phyloP scores from a whole-genome alignment of 805 yeast species.

The Ogataea zsoltii region DNA sequence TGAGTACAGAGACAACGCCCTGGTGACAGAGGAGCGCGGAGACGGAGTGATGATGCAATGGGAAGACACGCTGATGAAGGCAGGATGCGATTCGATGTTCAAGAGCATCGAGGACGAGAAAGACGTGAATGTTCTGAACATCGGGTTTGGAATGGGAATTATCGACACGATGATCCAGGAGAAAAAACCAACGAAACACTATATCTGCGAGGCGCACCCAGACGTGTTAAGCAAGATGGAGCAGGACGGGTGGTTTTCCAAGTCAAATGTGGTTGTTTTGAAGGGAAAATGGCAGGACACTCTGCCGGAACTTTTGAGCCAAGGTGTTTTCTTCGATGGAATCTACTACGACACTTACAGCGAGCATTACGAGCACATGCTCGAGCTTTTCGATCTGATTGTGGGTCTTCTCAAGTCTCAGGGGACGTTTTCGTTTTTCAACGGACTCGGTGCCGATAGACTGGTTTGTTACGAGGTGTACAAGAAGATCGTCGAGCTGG shows the following conservation, averaged over 20 bases:
- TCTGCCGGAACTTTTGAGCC: conserved; percentile 60
- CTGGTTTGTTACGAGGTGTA: conserved; percentile 80
- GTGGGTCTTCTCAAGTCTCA: conserved; percentile 81
- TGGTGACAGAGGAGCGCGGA: conserved; percentile 67
- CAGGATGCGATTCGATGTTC: conserved; percentile 77
- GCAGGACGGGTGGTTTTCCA: conserved; percentile 81
- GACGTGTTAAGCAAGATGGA: conserved; percentile 73
- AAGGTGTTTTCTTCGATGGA: conserved; percentile 81
- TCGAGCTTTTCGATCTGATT: conserved; percentile 75
- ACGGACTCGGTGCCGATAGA: conserved; percentile 85
- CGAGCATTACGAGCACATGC: conserved; percentile 88
- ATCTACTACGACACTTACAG: conserved; percentile 93
- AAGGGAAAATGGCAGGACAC: conserved; percentile 95
- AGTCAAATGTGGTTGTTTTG: conserved; percentile 66
- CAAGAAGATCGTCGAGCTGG: conserved; percentile 76
- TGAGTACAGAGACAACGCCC: conserved; percentile 65
- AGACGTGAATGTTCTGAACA: conserved; percentile 62
- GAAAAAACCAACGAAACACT: conserved; percentile 63
- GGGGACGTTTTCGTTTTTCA: conserved; percentile 88
- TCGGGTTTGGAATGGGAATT: conserved; percentile 97
- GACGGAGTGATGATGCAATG: conserved; percentile 99
- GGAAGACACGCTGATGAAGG: conserved; percentile 81
- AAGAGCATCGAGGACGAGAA: conserved; percentile 39
- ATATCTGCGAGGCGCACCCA: conserved; percentile 94
- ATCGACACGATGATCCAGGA: conserved; percentile 77